Base-by-base conservation (phyloP, 73 alveolate genomes). In the Breviolum minutum region DNA sequence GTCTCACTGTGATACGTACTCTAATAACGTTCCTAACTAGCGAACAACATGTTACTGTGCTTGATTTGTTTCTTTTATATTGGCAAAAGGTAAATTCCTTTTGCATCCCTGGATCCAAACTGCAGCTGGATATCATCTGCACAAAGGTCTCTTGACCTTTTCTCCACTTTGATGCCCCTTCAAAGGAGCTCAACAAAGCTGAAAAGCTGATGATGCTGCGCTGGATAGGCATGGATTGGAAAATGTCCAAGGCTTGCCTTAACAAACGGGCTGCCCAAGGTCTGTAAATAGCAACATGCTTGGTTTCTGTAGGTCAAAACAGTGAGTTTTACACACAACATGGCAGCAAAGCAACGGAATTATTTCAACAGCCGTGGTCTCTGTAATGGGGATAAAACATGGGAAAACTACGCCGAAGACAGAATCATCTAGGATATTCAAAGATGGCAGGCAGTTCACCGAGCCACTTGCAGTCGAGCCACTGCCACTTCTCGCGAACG, bases 401-500 rank as follows among this genome's bases (percentile, higher is more conserved):
- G 17, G 77, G 6, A 22, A 14, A 68, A 68, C 17, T 4, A 14
- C 4, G 77, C n/a, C 2, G n/a, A 68, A 68, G 2, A 68, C 6
- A 68, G n/a, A 14, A 17, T 22, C n/a, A 40, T 40, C 54, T 40
- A 40, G 54, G 24, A 68, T 68, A 6, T 17, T 68, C 77, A 68
- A 68, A 68, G 4, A 68, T 22, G 17, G n/a, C 48, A 2, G 54
- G 54, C 54, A 40, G 54, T 20, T 20, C 76, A 66, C 76, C n/a
- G n/a, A n/a, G 76, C 1, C 16, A 66, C 76, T 20, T 66, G 76
- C 1, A 13, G 63, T 14, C 70, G 32, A 81, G 89, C 12, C 70
- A 82, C 90, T 32, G 32, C 90, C 90, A 82, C 70, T 48, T 82
- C 71, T 82, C 90, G 29, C 90, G 90, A 5, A 48, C 90, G 40